Evolutionary conservation across 768 basidiomycete species (phyloP).

Genomic region (Kwoniella botswanensis): DNA sequence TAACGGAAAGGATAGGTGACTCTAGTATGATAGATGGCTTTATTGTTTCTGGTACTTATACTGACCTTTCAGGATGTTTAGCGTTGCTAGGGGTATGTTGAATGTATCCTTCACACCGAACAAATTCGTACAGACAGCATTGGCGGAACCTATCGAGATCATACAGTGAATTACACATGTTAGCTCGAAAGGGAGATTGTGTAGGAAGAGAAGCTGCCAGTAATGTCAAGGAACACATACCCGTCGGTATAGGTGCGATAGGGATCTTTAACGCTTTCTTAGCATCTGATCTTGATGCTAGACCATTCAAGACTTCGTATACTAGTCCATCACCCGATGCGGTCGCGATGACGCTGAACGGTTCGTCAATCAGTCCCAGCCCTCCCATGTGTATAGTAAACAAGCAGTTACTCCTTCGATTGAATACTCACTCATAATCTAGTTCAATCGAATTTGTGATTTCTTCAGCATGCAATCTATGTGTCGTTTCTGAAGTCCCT

Average conservation of each 20-base stretch:
- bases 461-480: conserved; percentile 54
- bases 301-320: conserved; percentile 57
- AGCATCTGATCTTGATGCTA: conserved; percentile 54
- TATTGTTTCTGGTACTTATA: not conserved
- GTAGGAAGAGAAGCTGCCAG: no score
- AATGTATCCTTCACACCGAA: conserved; percentile 55
- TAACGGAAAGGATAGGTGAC: no score
- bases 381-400: no score
- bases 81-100: conserved; percentile 51
- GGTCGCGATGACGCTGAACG: conserved; percentile 49
- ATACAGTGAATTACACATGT: not conserved
- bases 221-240: no score
- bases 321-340: conserved; percentile 58
- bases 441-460: conserved; percentile 44
- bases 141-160: conserved; percentile 50
- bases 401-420: not conserved
- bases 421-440: conserved; percentile 52
- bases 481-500: conserved; percentile 48
- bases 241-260: conserved; percentile 53
- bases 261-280: conserved; percentile 52
- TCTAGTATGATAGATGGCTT: no score
- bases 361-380: not conserved
- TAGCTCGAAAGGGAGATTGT: not conserved
- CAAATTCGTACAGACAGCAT: conserved; percentile 52
- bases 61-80: conserved; percentile 58